Evolutionary conservation across 2,329 filamentous ascomycete genomes (phyloP), one percentile per base, ranked within the genome.

Genomic region (Aspergillus sp.): DNA sequence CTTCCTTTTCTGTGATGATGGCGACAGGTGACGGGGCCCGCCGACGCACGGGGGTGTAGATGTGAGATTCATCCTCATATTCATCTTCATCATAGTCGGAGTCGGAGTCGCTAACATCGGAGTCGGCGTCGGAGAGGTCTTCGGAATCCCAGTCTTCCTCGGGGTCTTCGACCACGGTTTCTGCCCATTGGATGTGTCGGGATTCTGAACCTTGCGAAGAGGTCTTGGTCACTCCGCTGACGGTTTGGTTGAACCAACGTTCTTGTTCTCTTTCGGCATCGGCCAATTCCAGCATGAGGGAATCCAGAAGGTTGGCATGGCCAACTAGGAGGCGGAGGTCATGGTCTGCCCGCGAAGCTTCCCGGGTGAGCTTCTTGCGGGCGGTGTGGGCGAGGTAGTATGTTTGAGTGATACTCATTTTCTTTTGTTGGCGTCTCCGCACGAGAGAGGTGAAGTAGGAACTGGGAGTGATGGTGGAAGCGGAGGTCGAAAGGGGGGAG

Each of bases 301-400:
- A 89, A 81, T 99, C 95, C 77, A 99, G 91, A 51, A 98, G 89
- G 85, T 98, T 99, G 82, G 95, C 95, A 80, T 99, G 95, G 72
- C 94, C 95, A 71, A 99, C 95, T 63, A 99, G 90, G 49, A 96
- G 87, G 75, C 94, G 89, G 65, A 99, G 91, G 83, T 98, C 89
- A 85, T 98, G 95, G 76, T 98, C 94, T 71, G 91, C 84, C 73
- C 90, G 89, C 79, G 89, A 87, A 82, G 95, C 95, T 82, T 98
- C 94, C 66, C 85, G 87, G 67, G 92, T 92, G 74, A 99, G 92
- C 92, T 99, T 99, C 71, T 89, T 90, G 78, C 95, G 89, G 76
- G 95, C 95, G 80, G 93, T 94, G 85, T 97, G 93, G 76, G 95
- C 95, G 72, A 98, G 90, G 83, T 92, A 97, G 89, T 98, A 99